Percentiles rank a stretch among this genome's conserved stretches.
These are phyloP conservation scores for Salix udensis DNA, from an alignment of 345 rosid genomes.

Conservation along the genomic window DNA sequence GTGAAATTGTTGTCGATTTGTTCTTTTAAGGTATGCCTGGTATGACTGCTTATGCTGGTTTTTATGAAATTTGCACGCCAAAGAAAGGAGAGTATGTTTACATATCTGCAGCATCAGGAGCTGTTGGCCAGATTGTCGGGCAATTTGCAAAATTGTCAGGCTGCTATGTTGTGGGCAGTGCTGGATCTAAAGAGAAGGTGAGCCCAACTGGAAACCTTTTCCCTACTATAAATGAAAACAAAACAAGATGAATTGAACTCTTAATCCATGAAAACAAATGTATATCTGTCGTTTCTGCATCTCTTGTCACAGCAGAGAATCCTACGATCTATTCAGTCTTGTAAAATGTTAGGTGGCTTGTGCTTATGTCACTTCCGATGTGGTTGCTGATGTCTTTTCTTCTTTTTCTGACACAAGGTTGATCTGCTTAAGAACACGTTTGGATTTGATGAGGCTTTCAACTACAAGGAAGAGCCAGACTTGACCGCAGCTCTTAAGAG, in stretches of 20 bases:
- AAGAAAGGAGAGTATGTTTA: constrained; percentile 14
- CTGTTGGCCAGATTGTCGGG: constrained; percentile 21
- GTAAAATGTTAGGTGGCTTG: not conserved
- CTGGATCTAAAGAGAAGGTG: constrained; percentile 17
- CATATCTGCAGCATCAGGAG: constrained; percentile 19
- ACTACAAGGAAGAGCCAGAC: not conserved
- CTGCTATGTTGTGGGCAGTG: constrained; percentile 21
- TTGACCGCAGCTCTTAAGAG: constrained; percentile 8
- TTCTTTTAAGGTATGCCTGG: constrained; percentile 16
- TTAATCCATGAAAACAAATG: not conserved
- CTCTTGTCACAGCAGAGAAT: not conserved
- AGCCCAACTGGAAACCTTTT: not conserved
- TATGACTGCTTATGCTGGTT: constrained; percentile 13
- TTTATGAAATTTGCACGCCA: constrained; percentile 12
- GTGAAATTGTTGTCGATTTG: not conserved
- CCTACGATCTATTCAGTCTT: not conserved
- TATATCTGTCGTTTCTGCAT: not conserved
- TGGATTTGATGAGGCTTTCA: not conserved
- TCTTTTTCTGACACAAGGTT: not conserved
- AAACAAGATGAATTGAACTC: not conserved
- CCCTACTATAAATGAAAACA: not conserved
- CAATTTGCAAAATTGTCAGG: constrained; percentile 16
- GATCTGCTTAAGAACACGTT: not conserved
- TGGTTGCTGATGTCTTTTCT: not conserved
- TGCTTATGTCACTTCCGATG: not conserved